Evolutionary conservation across 441 rosid genomes (phyloP).

Genomic region (Biscutella laevigata): DNA sequence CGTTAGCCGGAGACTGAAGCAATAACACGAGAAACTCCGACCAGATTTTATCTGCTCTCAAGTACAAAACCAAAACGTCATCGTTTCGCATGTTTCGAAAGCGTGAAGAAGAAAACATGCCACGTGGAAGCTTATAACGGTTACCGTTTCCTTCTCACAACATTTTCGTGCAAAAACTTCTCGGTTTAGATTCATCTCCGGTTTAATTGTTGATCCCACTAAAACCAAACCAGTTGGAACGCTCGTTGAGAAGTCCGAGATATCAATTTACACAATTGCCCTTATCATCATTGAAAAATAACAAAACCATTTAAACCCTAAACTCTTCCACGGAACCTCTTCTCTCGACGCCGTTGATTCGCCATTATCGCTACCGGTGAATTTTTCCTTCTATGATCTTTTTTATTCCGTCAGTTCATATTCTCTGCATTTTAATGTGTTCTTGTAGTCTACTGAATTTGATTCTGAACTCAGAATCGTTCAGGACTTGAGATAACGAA

Average conservation of each 20-base stretch:
- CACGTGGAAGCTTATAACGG: constrained; percentile 31
- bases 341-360: constrained; percentile 15
- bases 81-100: too few species aligned
- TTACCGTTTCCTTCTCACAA: constrained; percentile 13
- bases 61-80: too few species aligned
- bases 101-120: constrained; percentile 27
- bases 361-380: constrained; percentile 15
- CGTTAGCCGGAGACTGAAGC: constrained; percentile 13
- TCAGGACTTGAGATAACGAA: background rate
- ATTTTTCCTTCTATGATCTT: background rate
- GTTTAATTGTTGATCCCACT: background rate
- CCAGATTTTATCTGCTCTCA: background rate
- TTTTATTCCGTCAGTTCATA: background rate
- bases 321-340: constrained; percentile 7
- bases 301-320: constrained; percentile 21
- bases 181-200: constrained; percentile 3
- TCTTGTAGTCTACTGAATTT: background rate
- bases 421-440: background rate
- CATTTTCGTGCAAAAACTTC: constrained; percentile 7
- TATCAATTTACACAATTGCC: constrained; percentile 1
- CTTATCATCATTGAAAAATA: background rate
- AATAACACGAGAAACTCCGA: constrained; percentile 1
- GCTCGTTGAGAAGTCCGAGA: background rate
- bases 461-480: background rate
- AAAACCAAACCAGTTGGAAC: constrained; percentile 4